A percentile compares a stretch with the other conserved stretches of the same genome.
Evolutionary conservation across 139 green algal species (phyloP).

Genomic region (Haematococcus sp.): DNA sequence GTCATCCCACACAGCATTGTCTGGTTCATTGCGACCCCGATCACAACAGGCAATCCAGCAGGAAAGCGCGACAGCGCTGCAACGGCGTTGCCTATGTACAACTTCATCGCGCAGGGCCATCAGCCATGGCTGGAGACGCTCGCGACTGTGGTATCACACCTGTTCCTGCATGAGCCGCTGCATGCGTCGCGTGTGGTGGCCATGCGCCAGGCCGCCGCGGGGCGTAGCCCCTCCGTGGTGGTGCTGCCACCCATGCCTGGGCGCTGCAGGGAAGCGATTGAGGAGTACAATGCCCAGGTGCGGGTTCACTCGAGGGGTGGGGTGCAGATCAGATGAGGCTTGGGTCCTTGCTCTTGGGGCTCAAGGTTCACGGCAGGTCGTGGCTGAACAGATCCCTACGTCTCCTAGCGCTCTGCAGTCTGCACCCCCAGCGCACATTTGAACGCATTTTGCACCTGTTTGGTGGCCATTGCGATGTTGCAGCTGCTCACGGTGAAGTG

Average conservation of each 20-base stretch:
- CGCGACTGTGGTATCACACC: slow-evolving; percentile 28
- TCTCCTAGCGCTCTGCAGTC: neutral
- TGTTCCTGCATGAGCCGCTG: slow-evolving; percentile 33
- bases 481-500: neutral
- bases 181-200: neutral
- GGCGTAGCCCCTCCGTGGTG: neutral
- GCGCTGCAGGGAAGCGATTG: neutral
- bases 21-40: no score
- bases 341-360: no score
- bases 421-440: neutral
- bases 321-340: no score
- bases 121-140: slow-evolving; percentile 21
- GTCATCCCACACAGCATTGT: no score
- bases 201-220: neutral
- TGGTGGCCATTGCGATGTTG: neutral
- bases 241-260: slow-evolving; percentile 16
- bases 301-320: neutral
- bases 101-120: neutral
- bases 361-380: neutral
- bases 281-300: neutral
- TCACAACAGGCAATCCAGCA: no score
- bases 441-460: neutral
- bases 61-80: no score
- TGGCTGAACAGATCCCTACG: neutral
- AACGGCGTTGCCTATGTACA: neutral